Conservation (phyloP, 2,329 filamentous ascomycete genomes). For the Ophiostoma perfectum region DNA sequence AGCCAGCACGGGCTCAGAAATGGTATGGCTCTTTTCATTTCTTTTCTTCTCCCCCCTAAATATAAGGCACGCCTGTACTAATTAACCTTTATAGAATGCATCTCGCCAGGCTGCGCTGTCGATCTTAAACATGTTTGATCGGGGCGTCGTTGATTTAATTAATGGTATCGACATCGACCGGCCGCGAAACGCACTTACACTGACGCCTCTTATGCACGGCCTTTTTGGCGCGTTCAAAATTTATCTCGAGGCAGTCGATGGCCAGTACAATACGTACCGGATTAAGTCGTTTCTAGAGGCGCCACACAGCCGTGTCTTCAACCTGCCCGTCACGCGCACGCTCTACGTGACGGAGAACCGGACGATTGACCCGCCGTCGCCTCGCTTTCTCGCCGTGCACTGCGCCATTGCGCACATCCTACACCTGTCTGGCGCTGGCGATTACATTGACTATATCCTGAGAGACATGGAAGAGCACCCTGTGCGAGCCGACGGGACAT, state of each 20-base stretch:
- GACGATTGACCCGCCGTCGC: conserved; percentile 19
- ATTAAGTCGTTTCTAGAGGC: conserved; percentile 28
- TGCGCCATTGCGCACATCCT: conserved; percentile 20
- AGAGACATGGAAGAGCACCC: conserved; percentile 10
- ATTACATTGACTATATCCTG: conserved; percentile 17
- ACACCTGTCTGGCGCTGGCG: conserved; percentile 17
- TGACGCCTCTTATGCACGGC: conserved; percentile 30
- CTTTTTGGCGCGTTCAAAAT: conserved; percentile 34
- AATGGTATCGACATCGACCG: conserved; percentile 38
- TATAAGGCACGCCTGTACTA: conserved; percentile 7
- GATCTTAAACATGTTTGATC: conserved; percentile 41
- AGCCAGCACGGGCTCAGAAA: not conserved
- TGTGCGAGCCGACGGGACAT: conserved; percentile 16
- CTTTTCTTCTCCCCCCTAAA: too few relatives aligned
- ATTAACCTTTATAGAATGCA: conserved; percentile 20
- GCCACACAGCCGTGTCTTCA: not conserved
- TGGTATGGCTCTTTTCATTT: conserved; percentile 5
- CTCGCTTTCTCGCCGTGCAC: conserved; percentile 18
- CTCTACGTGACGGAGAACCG: conserved; percentile 13
- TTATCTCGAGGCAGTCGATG: conserved; percentile 30
- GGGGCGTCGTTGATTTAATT: conserved; percentile 34
- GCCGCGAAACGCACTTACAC: conserved; percentile 38
- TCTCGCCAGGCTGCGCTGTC: conserved; percentile 34
- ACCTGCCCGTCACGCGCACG: conserved; percentile 18
- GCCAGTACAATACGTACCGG: conserved; percentile 29